phyloP scores from a whole-genome alignment of 1,139 yeast genomes.

The Ogataea hybrid region DNA sequence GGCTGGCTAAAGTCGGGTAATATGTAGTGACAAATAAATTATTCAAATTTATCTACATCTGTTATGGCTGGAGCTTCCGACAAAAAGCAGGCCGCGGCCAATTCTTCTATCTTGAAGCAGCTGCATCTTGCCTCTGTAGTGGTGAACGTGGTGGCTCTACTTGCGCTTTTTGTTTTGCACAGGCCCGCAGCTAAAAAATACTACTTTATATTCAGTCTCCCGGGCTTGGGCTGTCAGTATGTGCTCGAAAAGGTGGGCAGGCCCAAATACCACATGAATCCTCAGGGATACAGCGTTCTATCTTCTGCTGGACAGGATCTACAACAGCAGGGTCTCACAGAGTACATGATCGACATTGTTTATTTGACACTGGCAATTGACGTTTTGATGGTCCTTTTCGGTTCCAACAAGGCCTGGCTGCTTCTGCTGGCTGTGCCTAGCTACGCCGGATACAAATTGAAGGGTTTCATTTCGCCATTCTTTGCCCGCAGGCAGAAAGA shows the following conservation, averaged over 20 bases:
- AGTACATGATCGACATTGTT: conserved; percentile 72
- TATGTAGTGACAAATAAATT: conserved; percentile 1
- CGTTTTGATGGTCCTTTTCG: conserved; percentile 51
- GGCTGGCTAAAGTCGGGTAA: conserved; percentile 9
- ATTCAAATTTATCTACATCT: background rate
- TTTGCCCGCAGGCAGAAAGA: conserved; percentile 21
- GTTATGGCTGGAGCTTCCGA: conserved; percentile 62
- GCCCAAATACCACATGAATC: conserved; percentile 45
- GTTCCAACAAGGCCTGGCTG: conserved; percentile 64
- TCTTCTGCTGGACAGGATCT: conserved; percentile 64
- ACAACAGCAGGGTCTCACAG: conserved; percentile 64
- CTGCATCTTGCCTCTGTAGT: conserved; percentile 49
- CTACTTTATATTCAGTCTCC: conserved; percentile 54
- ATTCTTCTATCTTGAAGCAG: conserved; percentile 51
- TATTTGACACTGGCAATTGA: conserved; percentile 68
- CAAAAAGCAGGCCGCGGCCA: conserved; percentile 67
- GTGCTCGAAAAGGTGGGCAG: conserved; percentile 65
- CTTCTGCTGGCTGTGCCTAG: conserved; percentile 47
- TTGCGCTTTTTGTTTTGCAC: conserved; percentile 41
- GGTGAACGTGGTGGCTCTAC: conserved; percentile 42
- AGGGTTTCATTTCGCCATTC: conserved; percentile 34
- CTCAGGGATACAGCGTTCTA: conserved; percentile 40
- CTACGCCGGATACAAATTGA: conserved; percentile 56
- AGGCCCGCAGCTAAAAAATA: conserved; percentile 56
- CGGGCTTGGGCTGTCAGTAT: conserved; percentile 54